Evolutionary conservation across 352 stramenopile genomes (phyloP).

Genomic region (Phytophthora pini): DNA sequence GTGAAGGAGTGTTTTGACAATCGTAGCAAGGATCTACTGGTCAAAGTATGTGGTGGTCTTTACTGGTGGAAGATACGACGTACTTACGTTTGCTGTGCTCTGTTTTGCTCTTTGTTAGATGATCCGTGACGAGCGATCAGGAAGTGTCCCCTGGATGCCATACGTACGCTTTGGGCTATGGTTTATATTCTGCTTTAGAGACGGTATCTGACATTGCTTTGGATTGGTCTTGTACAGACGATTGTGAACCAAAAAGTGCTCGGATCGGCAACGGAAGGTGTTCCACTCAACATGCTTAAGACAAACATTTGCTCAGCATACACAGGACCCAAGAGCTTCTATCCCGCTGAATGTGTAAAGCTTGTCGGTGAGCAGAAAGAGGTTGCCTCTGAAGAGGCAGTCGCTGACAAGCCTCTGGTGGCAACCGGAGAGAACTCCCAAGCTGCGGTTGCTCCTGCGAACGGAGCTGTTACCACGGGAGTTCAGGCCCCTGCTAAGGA

Average conservation of each 20-base stretch:
- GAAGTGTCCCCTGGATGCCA: constrained; percentile 73
- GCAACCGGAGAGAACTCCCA: constrained; percentile 21
- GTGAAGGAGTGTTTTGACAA: constrained; percentile 72
- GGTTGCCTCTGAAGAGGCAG: constrained; percentile 48
- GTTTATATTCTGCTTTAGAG: neutral
- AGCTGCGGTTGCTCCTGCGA: constrained; percentile 4
- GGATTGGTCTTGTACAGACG: constrained; percentile 44
- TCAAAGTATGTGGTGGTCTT: constrained; percentile 33
- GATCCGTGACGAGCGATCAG: constrained; percentile 59
- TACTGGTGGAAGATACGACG: neutral
- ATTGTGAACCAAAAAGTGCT: constrained; percentile 67
- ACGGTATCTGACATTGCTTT: neutral
- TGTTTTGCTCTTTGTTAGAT: constrained; percentile 43
- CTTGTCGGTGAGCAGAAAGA: constrained; percentile 64
- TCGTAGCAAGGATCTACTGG: constrained; percentile 57
- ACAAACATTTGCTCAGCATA: constrained; percentile 68
- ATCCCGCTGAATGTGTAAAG: constrained; percentile 61
- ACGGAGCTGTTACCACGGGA: constrained; percentile 8
- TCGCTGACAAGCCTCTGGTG: constrained; percentile 23
- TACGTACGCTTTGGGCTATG: constrained; percentile 51
- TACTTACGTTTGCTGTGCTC: constrained; percentile 8
- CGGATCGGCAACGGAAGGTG: constrained; percentile 59
- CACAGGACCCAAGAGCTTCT: constrained; percentile 68
- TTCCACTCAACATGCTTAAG: constrained; percentile 69
- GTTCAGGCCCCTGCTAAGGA: constrained; percentile 18